These are phyloP conservation scores for Mycena pura DNA, from an alignment of 768 basidiomycete species.

Conservation along the genomic window DNA sequence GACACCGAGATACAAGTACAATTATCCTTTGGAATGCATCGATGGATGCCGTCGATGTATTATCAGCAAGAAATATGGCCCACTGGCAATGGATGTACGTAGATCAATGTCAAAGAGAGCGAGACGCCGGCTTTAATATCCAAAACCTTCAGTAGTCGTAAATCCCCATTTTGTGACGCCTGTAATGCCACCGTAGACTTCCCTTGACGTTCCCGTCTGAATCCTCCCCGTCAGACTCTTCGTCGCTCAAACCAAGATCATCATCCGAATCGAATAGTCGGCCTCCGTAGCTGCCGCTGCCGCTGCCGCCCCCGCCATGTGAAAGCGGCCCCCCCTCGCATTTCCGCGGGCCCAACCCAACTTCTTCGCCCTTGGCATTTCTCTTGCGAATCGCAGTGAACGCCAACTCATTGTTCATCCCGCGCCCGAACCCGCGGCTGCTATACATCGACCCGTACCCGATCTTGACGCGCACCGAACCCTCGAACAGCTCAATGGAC, in stretches of 20 bases:
- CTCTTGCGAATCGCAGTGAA: conserved; percentile 1
- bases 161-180: neutral
- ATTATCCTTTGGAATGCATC: too few relatives aligned
- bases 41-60: too few relatives aligned
- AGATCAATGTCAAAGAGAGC: too few relatives aligned
- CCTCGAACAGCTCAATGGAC: conserved; percentile 2
- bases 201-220: neutral
- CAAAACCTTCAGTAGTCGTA: too few relatives aligned
- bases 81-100: too few relatives aligned
- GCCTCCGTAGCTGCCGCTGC: neutral
- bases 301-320: neutral
- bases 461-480: neutral
- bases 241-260: neutral
- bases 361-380: neutral
- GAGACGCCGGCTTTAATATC: too few relatives aligned
- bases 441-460: neutral
- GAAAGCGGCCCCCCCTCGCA: neutral
- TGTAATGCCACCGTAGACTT: neutral
- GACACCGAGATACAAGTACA: too few relatives aligned
- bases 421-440: neutral
- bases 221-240: neutral
- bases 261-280: neutral
- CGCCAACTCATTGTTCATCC: neutral
- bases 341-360: neutral
- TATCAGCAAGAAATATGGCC: too few relatives aligned